phyloP scores from a whole-genome alignment of 148 eudicot genomes.

The Agrostemma githago region DNA sequence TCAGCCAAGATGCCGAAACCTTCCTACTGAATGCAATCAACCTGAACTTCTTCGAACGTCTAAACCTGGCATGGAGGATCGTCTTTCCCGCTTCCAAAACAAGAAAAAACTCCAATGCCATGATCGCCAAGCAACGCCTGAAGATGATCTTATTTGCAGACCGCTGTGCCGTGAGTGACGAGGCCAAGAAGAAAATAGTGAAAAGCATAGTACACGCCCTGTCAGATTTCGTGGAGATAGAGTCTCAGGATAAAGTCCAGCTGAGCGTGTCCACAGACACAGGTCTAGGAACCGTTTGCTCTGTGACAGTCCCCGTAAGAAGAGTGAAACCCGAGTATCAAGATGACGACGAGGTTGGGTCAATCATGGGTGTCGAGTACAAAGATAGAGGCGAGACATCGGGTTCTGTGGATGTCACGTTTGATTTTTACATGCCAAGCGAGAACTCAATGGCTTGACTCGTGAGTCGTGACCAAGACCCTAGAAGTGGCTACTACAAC shows the following conservation, averaged over 20 bases:
- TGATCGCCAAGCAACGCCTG: slow-evolving; percentile 86
- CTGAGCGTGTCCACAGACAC: slow-evolving; percentile 71
- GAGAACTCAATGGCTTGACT: slow-evolving; percentile 34
- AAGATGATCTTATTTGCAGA: slow-evolving; percentile 96
- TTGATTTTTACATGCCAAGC: slow-evolving; percentile 80
- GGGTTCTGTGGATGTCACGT: slow-evolving; percentile 87
- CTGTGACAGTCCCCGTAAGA: slow-evolving; percentile 92
- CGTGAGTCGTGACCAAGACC: slow-evolving; percentile 1
- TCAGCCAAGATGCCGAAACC: slow-evolving; percentile 63
- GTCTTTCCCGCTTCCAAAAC: slow-evolving; percentile 62
- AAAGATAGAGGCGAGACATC: slow-evolving; percentile 75
- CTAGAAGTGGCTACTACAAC: neutral
- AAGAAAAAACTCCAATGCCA: slow-evolving; percentile 61
- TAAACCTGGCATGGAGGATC: slow-evolving; percentile 90
- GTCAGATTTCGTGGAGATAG: slow-evolving; percentile 93
- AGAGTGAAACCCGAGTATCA: slow-evolving; percentile 86
- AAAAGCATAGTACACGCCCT: slow-evolving; percentile 65
- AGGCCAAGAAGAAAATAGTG: slow-evolving; percentile 89
- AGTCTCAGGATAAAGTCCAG: slow-evolving; percentile 83
- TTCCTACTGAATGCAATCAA: slow-evolving; percentile 68
- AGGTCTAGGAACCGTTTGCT: slow-evolving; percentile 83
- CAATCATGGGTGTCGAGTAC: slow-evolving; percentile 75
- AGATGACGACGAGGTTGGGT: slow-evolving; percentile 59
- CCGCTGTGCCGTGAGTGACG: slow-evolving; percentile 92
- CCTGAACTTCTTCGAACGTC: slow-evolving; percentile 81